A percentile compares a stretch with the other conserved stretches of the same genome.
Conservation (phyloP, 257 asterid species). For the Solanum sejunctum region DNA sequence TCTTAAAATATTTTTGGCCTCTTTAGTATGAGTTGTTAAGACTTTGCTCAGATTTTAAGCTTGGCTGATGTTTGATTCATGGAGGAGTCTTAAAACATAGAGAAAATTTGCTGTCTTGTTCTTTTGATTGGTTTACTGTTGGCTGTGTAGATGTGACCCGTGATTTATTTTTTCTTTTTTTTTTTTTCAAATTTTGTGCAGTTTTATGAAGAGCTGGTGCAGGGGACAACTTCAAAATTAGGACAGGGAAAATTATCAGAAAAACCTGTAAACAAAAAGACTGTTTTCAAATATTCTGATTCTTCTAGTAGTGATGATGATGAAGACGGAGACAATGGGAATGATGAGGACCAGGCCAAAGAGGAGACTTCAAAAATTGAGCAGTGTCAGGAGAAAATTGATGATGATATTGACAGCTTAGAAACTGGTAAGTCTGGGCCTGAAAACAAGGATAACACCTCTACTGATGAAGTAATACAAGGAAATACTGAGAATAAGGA, state of each 20-base stretch:
- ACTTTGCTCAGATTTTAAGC: neutral
- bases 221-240: slow-evolving; percentile 29
- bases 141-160: neutral
- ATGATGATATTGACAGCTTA: slow-evolving; percentile 4
- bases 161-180: neutral
- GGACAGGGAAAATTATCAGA: slow-evolving; percentile 24
- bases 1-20: neutral
- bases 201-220: slow-evolving; percentile 79
- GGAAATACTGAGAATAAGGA: slow-evolving; percentile 18
- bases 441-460: slow-evolving; percentile 17
- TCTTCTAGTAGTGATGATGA: slow-evolving; percentile 41
- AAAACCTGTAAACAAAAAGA: slow-evolving; percentile 59
- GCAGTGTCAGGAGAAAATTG: neutral
- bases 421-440: slow-evolving; percentile 3
- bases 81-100: neutral
- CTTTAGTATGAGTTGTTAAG: neutral
- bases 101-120: neutral
- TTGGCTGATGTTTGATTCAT: neutral
- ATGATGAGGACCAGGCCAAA: slow-evolving; percentile 17
- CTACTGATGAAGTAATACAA: slow-evolving; percentile 18
- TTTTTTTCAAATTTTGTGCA: slow-evolving; percentile 8
- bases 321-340: neutral
- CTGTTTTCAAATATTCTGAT: slow-evolving; percentile 58
- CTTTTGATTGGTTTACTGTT: neutral
- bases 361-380: neutral